Evolutionary conservation across 768 basidiomycete species (phyloP), one percentile per base, ranked within the genome.

Genomic region (Hygrocybe coccinea): DNA sequence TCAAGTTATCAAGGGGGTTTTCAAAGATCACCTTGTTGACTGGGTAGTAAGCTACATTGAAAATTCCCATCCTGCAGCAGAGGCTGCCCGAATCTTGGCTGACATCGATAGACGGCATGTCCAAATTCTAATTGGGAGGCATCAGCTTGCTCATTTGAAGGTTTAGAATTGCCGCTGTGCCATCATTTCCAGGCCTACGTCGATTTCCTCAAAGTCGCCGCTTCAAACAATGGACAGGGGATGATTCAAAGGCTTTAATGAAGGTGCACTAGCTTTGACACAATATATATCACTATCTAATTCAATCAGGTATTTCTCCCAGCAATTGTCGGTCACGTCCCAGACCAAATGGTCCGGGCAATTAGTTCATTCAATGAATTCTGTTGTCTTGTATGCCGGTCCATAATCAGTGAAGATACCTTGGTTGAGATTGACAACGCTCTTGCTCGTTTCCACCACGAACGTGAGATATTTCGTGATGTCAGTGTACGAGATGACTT

Each of bases 1-100:
- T 54, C 73, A 76, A 57, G 29, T 76, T 3, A 72, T 75, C 60
- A 76, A 75, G 55, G 72, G 74, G 7, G 65, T 62, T 2, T 76
- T 75, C 61, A 76, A 74, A 50, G 74, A 75, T 43, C 74, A 75
- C 53, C 58, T 75, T 10, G 74, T 76, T 0, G 50, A 50, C 7
- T 76, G 75, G 75, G 64, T 70, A 0, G 49, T 53, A 1, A 56
- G 67, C 6, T 76, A 73, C 49, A 51, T 78, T 2, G 8, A 49
- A 1, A 1, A 50, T 0, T 37, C 29, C 1, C 56, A 71, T 56
- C 56, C 59, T 0, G 54, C 62, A 19, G 52, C 53, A 4, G 14
- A 47, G 9, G 71, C 63, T 1, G 52, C 63, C 15, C 44, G 29
- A 7, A 67, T 74, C 29, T 25, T 73, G 5, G 67, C 65, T 54